These are phyloP conservation scores for Myxozyma geophila DNA, from an alignment of 805 yeast genomes.

Conservation along the genomic window DNA sequence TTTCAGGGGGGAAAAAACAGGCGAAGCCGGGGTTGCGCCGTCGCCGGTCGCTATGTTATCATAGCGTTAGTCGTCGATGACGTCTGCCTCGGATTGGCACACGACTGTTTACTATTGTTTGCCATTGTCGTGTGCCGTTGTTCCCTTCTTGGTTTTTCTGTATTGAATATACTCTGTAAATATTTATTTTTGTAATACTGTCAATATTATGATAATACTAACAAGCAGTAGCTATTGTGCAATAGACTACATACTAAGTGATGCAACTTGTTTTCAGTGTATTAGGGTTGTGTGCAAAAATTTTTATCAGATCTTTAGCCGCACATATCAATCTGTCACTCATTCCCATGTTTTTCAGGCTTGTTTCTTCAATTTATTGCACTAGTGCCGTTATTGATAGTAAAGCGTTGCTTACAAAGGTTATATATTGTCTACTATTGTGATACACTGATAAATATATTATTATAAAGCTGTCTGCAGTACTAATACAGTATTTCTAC, in stretches of 20 bases:
- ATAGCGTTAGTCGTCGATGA: not conserved
- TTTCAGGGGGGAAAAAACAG: too few species aligned
- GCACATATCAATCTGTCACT: not conserved
- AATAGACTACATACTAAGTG: not conserved
- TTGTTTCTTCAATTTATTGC: too few species aligned
- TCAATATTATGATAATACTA: too few species aligned
- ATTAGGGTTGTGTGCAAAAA: not conserved
- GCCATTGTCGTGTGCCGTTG: not conserved
- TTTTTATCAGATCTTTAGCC: constrained; percentile 17
- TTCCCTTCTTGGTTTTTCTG: not conserved
- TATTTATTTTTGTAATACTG: too few species aligned
- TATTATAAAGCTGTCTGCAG: too few species aligned
- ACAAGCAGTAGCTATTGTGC: not conserved
- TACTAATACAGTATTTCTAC: not conserved
- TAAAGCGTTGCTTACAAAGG: too few species aligned
- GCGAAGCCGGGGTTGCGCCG: too few species aligned
- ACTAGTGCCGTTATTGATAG: too few species aligned
- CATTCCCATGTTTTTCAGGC: not conserved
- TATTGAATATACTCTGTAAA: too few species aligned
- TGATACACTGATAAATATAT: too few species aligned
- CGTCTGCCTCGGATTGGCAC: not conserved
- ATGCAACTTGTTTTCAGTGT: not conserved
- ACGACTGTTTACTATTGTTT: not conserved
- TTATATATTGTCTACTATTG: too few species aligned
- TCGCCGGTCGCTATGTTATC: too few species aligned